Evolutionary conservation across 2,329 filamentous ascomycete species (phyloP), one percentile per base, ranked within the genome.

Genomic region (Colletotrichum limetticola): DNA sequence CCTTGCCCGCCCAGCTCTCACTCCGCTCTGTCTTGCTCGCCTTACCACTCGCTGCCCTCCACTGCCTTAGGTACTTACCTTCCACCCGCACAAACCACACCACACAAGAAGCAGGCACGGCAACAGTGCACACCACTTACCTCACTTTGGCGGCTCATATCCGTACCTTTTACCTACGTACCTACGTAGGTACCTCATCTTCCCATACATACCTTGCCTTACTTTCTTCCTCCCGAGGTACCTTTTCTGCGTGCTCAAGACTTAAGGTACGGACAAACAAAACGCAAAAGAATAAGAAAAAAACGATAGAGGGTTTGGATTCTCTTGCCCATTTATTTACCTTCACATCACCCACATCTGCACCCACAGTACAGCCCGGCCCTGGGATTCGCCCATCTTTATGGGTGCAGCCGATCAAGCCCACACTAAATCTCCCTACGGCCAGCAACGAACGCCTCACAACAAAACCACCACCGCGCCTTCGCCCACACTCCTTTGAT

Each of bases 361-460:
- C 42, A 71, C 32, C 49, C 52, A 42, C 63, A 57, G 60, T 61
- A 46, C 60, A 71, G 67, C 56, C 71, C 35, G 26, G 67, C 66
- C 57, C 60, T 63, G 62, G 71, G 52, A 59, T 68, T 66, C 28
- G 58, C 71, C 52, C 63, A 55, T 56, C 57, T 55, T 49, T 72
- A 72, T 74, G 68, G 71, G 57, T 72, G 71, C 52, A 71, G 68
- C 71, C 62, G 68, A 68, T 72, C 68, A 58, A 74, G 71, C 68
- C 71, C 71, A 71, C 71, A 74, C 71, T 72, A 74, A 74, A 74
- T 74, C 71, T 74, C 68, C 71, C 71, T 68, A 74, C 71, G 66
- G 68, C 68, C 71, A 71, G 68, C 71, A 68, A 53, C 62, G 52
- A 74, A 66, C 66, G 71, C 71, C 61, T 71, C 71, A 60, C 53